Percentiles rank a stretch among this genome's conserved stretches.
Conservation (phyloP, 1,139 yeast genomes). For the Suhomyces panamericanus region DNA sequence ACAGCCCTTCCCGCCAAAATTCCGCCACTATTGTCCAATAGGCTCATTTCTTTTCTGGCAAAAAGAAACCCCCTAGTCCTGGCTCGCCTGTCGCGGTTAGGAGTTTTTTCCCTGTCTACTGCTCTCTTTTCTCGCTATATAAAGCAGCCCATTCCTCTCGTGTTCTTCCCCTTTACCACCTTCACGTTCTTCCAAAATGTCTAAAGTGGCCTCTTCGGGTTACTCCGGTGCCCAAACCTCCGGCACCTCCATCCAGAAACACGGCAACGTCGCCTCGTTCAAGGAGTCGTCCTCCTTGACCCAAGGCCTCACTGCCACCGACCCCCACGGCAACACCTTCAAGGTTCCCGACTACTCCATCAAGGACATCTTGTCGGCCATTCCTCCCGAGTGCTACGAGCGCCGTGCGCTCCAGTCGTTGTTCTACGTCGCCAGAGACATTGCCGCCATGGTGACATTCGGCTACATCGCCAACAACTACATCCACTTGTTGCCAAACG, state of each 20-base stretch:
- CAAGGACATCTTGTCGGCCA: constrained; percentile 68
- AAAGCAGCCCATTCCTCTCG: neutral
- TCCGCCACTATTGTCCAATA: neutral
- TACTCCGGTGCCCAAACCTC: constrained; percentile 15
- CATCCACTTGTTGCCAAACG: constrained; percentile 39
- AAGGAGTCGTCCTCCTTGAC: constrained; percentile 16
- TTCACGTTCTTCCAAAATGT: constrained; percentile 1
- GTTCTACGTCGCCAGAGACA: constrained; percentile 66
- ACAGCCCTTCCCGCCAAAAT: no score
- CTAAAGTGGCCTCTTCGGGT: constrained; percentile 14
- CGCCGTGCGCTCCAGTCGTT: constrained; percentile 58
- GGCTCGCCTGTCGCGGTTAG: neutral
- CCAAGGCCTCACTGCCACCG: constrained; percentile 44
- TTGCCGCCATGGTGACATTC: constrained; percentile 48
- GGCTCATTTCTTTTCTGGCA: constrained; percentile 3
- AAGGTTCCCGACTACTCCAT: constrained; percentile 73
- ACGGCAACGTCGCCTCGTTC: constrained; percentile 41
- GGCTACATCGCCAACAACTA: constrained; percentile 55
- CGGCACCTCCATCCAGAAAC: constrained; percentile 24
- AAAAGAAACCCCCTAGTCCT: constrained; percentile 1
- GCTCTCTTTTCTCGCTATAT: neutral
- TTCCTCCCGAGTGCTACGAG: constrained; percentile 76
- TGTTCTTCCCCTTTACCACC: neutral
- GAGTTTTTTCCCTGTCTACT: neutral
- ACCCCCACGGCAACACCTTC: constrained; percentile 65